Evolutionary conservation across 345 rosid species (phyloP).

Genomic region (Garcia nutans): DNA sequence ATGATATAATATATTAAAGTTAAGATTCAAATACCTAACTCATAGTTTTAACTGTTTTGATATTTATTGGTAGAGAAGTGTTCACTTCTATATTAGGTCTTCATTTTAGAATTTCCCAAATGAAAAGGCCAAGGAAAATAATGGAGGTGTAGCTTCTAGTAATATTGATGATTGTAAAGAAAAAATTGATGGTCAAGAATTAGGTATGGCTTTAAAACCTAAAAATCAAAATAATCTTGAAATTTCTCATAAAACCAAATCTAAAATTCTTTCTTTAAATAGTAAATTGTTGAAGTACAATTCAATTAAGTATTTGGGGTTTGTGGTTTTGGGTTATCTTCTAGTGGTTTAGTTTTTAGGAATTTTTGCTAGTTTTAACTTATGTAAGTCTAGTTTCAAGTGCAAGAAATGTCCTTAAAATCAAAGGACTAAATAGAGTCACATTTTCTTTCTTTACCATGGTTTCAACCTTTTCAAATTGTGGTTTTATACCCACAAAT

Average conservation of each 20-base stretch:
- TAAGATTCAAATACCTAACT: slow-evolving; percentile 53
- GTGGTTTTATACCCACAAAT: slow-evolving; percentile 71
- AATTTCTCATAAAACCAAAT: too few relatives aligned
- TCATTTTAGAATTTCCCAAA: neutral
- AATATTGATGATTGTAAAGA: too few relatives aligned
- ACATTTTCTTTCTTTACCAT: slow-evolving; percentile 59
- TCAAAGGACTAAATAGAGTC: slow-evolving; percentile 31
- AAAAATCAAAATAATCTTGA: too few relatives aligned
- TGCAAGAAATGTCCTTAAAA: slow-evolving; percentile 38
- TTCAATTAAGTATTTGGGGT: slow-evolving; percentile 31
- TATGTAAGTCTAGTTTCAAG: slow-evolving; percentile 31
- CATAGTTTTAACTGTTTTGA: slow-evolving; percentile 45
- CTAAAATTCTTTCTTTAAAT: too few relatives aligned
- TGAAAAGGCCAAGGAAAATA: neutral
- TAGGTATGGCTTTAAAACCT: too few relatives aligned
- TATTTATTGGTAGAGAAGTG: slow-evolving; percentile 53
- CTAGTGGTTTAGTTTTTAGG: slow-evolving; percentile 40
- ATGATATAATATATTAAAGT: too few relatives aligned
- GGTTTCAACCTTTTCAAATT: slow-evolving; percentile 52
- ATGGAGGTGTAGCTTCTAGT: neutral
- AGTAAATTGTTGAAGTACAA: slow-evolving; percentile 9
- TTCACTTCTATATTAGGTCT: slow-evolving; percentile 49
- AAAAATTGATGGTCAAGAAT: neutral
- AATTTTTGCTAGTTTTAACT: too few relatives aligned
- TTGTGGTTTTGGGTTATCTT: slow-evolving; percentile 46